Base-by-base conservation (phyloP, 2,329 filamentous ascomycete species). In the Aspergillus unguis region DNA sequence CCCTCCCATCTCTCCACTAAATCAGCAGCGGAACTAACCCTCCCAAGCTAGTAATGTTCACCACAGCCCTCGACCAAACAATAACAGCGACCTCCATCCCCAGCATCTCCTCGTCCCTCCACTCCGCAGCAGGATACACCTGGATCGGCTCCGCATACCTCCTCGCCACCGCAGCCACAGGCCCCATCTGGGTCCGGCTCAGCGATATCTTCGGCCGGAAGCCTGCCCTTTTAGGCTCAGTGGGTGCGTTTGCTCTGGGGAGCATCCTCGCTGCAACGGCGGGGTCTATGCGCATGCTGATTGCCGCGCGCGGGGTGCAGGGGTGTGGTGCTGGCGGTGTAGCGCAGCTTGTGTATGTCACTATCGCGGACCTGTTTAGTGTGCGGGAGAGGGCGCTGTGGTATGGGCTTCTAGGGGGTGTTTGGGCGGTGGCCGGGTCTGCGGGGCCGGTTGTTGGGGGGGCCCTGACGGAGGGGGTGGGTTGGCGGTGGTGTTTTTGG, bases 401-500 rank as follows among this genome's bases (percentile, higher is more conserved):
- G 48, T 69, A 82, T 44, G 79, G 78, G 0, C 58, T 80, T 1
- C 72, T 75, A 1, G 77, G 77, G 50, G 70, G 76, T 0, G 75
- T 82, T 37, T 83, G 80, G 80, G 79, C 77, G 0, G 52, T 82
- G 4, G 79, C 78, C 9, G 77, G 77, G 1, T 75, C 74, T 0
- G 65, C 76, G n/a, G 80, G 80, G 0, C 80, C 80, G 0, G 62
- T 83, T 1, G 60, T 83, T 0, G 80, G 80, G 1, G 80, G 80
- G 38, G 71, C 71, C 0, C 78, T 82, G 57, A 62, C 71, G 2
- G 51, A 70, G 40, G 58, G 62, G 36, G 57, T 62, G 10, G 54
- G 67, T 6, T 82, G 78, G 79, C 66, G 79, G 45, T 82, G 79
- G 77, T 75, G 72, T 36, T 81, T 81, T 58, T 83, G 78, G 70